Evolutionary conservation across 148 eudicot genomes (phyloP), one percentile per base, ranked within the genome.

Genomic region (Silene uniflora): DNA sequence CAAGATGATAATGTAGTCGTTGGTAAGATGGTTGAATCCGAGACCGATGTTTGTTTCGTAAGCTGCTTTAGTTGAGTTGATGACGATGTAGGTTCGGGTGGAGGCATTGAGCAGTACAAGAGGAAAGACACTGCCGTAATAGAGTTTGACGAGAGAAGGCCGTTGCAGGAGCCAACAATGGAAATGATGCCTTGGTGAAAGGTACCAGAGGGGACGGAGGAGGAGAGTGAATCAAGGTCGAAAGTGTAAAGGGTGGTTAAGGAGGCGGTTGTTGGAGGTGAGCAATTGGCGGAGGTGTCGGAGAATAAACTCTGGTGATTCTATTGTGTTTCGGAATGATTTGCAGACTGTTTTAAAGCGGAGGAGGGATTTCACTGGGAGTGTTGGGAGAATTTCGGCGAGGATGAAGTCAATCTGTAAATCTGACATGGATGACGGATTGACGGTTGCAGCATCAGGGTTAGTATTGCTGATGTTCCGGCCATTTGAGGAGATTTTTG

Each of bases 81-180:
- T 5, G 19, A 14, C 3, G 19, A 27, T 14, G 44, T 65, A 65
- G n/a, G 44, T 29, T 65, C 69, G 46, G 18, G 42, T 65, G 19
- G 69, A 65, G 42, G 69, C 21, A 65, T 65, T 65, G 19, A 65
- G 42, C 25, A 65, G 5, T 16, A 65, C 42, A 21, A 65, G 19
- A 65, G 69, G 69, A 5, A 35, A 35, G 39, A 35, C 4, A 35
- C 39, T 4, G 5, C 39, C 4, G 39, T 35, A 1, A 35, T 3
- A 2, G 39, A 35, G 39, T 35, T 35, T 35, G 17, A 63, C 5
- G 9, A 63, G 24, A 63, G 0, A 18, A 63, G 67, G 67, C 67
- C 67, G 16, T 63, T 63, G 39, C 67, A 63, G 67, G 67, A 63
- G 67, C 67, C 62, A 23, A 59, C 7, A n/a, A 59, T 24, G 10